Percentiles rank a stretch among this genome's conserved stretches.
These are phyloP conservation scores for Laburnicola sp. DNA, from an alignment of 2,329 filamentous ascomycete species.

Conservation along the genomic window DNA sequence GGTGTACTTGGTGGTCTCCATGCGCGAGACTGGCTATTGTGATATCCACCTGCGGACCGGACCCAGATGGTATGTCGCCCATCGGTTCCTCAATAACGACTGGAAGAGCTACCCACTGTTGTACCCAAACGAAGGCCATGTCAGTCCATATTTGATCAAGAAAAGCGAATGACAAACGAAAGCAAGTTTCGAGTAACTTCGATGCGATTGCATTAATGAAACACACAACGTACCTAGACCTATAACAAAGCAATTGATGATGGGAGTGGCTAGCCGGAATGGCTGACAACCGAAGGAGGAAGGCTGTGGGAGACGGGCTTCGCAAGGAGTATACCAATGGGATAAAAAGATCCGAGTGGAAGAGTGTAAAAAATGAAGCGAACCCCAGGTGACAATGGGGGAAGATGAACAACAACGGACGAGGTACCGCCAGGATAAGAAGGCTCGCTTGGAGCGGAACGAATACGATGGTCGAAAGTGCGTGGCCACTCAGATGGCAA, in stretches of 20 bases:
- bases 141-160: constrained; percentile 43
- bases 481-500: constrained; percentile 40
- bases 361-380: constrained; percentile 44
- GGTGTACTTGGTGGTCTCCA: constrained; percentile 26
- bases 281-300: constrained; percentile 31
- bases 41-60: constrained; percentile 36
- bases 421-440: constrained; percentile 32
- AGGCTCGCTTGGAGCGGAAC: constrained; percentile 45
- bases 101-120: constrained; percentile 49
- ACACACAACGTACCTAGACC: constrained; percentile 38
- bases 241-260: constrained; percentile 35
- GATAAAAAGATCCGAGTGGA: constrained; percentile 32
- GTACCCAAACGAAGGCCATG: constrained; percentile 48
- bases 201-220: constrained; percentile 12
- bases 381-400: constrained; percentile 28
- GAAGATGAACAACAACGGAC: constrained; percentile 40
- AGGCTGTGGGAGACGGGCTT: constrained; percentile 24
- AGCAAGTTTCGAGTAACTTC: constrained; percentile 11
- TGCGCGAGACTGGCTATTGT: constrained; percentile 33
- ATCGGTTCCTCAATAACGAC: constrained; percentile 45
- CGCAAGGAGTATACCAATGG: constrained; percentile 38
- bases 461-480: constrained; percentile 42
- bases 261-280: constrained; percentile 40
- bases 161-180: constrained; percentile 25
- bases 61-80: constrained; percentile 44